Evolutionary conservation across 148 eudicot species (phyloP), one percentile per base, ranked within the genome.

Genomic region (Linanthus parryae): DNA sequence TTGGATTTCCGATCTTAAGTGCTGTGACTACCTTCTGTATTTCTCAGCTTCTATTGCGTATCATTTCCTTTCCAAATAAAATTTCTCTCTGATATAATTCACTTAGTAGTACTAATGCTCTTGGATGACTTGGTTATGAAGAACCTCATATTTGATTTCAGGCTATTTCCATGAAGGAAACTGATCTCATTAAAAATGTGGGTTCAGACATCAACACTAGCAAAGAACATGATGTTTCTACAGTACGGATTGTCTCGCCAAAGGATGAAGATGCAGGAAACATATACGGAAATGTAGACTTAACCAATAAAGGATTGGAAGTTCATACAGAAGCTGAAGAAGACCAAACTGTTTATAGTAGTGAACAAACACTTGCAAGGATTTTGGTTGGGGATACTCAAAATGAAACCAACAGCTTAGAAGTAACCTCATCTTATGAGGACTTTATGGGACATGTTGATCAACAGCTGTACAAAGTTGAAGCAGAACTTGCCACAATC

Each of bases 121-220:
- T n/a, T n/a, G n/a, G n/a, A n/a, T n/a, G n/a, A n/a, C n/a, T n/a
- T n/a, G n/a, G n/a, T 42, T 4, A 42, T 16, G 5, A 6, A 8
- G 27, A 41, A 35, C 30, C 29, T 50, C n/a, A n/a, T 15, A 31
- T 67, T 53, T 60, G 47, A 41, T 61, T 58, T 59, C 63, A 90
- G 95, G 97, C 83, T 51, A 82, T 85, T 73, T 85, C 97, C 23
- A 52, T 81, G 62, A 85, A 78, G 65, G 97, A 90, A 80, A 73
- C 68, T 50, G 81, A 73, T 52, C 68, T 90, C 31, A 78, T 90
- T 47, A 65, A 71, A 24, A 68, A 74, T 64, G 69, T 80, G 57
- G 51, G 80, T 37, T 60, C 75, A 36, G 88, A 85, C 52, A 61
- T 77, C 59, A 82, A 83, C 27, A 44, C 58, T 58, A 65, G 57